Base-by-base conservation (phyloP, 2,329 filamentous ascomycete species). In the Colletotrichum viniferum region DNA sequence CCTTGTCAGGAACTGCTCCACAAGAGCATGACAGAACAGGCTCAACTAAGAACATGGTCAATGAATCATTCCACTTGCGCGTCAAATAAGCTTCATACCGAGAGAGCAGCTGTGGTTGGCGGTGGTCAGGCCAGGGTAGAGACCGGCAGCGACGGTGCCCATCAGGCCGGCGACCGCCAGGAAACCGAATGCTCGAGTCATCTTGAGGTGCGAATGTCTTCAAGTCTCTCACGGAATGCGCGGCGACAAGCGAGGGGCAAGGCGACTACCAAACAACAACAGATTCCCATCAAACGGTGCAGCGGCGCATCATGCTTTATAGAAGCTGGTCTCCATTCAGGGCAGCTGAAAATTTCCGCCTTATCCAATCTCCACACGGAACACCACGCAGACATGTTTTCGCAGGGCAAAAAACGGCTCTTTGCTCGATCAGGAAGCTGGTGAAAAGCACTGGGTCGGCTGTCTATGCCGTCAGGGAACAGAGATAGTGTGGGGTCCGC, bases 101-200 rank as follows among this genome's bases (percentile, higher is more conserved):
- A 91, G 82, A 18, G 86, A 83, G 79, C 91, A 92, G 13, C 89
- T 91, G 80, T 92, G 90, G 81, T 92, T 92, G 58, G 86, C 80
- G 21, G 85, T 84, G 77, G 85, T 89, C 77, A 89, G 84, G 70
- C 85, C 84, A 68, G 83, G 83, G 77, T 87, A 87, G 18, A 87
- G 79, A 16, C 84, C 83, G 62, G 85, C 85, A 21, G 81, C 76
- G 12, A 81, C 83, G 24, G 82, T 76, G 67, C 82, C 78, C 69
- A 81, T 72, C 58, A 83, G 78, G 48, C 80, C 68, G 67, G 78
- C 81, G 71, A 80, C 58, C 36, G 78, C 73, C 67, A 80, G 74
- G 71, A 79, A 70, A 73, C 72, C 63, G 69, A 63, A 36, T 58
- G 74, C 77, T 72, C 80, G 79, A 79, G 76, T 69, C 82, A 83